phyloP scores from a whole-genome alignment of 148 eudicot species.

The Silene conica region DNA sequence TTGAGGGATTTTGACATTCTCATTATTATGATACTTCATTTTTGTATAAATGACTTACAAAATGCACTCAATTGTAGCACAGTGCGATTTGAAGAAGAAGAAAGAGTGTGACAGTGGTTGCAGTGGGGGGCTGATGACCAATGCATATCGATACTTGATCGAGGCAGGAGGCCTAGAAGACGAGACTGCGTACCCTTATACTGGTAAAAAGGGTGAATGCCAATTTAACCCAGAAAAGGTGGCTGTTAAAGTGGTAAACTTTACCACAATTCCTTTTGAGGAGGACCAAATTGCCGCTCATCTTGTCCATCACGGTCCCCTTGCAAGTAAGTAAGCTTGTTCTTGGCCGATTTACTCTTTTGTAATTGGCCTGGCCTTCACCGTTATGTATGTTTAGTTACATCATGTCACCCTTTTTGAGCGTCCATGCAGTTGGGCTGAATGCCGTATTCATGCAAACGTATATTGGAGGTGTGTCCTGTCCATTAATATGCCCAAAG shows the following conservation, averaged over 20 bases:
- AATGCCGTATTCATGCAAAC: slow-evolving; percentile 94
- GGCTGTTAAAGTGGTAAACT: slow-evolving; percentile 54
- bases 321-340: slow-evolving; percentile 52
- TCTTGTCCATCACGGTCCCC: slow-evolving; percentile 72
- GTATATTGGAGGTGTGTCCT: slow-evolving; percentile 82
- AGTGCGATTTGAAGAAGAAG: slow-evolving; percentile 61
- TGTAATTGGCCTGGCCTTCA: too few relatives aligned
- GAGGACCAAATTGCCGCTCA: slow-evolving; percentile 84
- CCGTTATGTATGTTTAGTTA: too few relatives aligned
- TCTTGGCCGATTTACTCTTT: neutral
- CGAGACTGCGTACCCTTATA: slow-evolving; percentile 66
- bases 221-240: slow-evolving; percentile 45
- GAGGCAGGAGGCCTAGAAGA: slow-evolving; percentile 75
- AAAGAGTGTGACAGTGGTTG: slow-evolving; percentile 70
- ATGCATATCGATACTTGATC: slow-evolving; percentile 71
- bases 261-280: slow-evolving; percentile 59
- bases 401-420: neutral
- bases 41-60: neutral
- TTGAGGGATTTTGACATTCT: neutral
- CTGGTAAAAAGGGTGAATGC: slow-evolving; percentile 67
- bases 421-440: slow-evolving; percentile 46
- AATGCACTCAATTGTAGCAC: too few relatives aligned
- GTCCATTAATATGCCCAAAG: slow-evolving; percentile 76
- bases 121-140: slow-evolving; percentile 84
- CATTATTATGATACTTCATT: too few relatives aligned